Evolutionary conservation across 2,329 filamentous ascomycete species (phyloP).

Genomic region (Beauveria pseudobassiana): DNA sequence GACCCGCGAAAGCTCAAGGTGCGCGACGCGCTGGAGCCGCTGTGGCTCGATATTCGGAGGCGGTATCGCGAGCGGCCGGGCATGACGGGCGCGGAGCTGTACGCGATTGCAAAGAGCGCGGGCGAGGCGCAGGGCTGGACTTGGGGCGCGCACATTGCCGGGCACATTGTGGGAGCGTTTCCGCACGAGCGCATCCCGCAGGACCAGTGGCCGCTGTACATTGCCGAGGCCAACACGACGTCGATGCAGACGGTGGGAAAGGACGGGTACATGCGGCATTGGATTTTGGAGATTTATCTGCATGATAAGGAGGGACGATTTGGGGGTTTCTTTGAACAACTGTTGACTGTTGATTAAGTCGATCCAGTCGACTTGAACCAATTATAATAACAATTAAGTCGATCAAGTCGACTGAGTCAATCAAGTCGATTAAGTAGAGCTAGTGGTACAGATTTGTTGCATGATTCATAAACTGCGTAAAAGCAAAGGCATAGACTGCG

Average conservation of each 20-base stretch:
- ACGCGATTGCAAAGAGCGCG: constrained; percentile 32
- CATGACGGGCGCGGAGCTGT: constrained; percentile 42
- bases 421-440: background rate
- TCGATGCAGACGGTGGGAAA: constrained; percentile 30
- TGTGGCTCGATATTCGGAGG: constrained; percentile 37
- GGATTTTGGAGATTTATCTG: constrained; percentile 44
- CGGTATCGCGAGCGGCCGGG: constrained; percentile 29
- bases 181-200: constrained; percentile 43
- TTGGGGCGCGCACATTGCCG: constrained; percentile 37
- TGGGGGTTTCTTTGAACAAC: constrained; percentile 37
- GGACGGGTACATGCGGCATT: constrained; percentile 36
- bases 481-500: background rate
- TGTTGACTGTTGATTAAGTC: constrained; percentile 19
- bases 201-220: constrained; percentile 37
- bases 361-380: background rate
- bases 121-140: constrained; percentile 33
- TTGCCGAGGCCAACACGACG: constrained; percentile 35
- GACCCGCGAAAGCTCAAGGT: constrained; percentile 37
- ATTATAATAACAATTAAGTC: too few species aligned
- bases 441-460: background rate
- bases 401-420: background rate
- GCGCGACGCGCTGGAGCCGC: constrained; percentile 37
- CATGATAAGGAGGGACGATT: constrained; percentile 28
- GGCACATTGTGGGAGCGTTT: constrained; percentile 43
- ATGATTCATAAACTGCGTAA: background rate